Base-by-base conservation (phyloP, 306 rosid species). In the Cucurbita pepo region DNA sequence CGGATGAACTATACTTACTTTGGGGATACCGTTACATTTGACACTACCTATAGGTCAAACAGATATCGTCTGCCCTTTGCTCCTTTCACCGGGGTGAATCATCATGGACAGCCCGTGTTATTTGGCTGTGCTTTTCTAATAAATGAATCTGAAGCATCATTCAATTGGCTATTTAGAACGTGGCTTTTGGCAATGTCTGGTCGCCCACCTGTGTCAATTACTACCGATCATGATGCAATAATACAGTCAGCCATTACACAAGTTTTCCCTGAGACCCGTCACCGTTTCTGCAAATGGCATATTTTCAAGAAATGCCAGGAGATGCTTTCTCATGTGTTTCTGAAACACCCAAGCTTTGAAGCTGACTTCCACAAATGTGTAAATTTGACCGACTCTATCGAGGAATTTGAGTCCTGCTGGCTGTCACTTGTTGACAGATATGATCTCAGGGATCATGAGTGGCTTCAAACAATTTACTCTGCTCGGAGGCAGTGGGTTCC, bases 211-310 rank as follows among this genome's bases (percentile, higher is more conserved):
- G 41, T 86, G 74, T 94, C 98, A 48, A 90, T 94, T 57, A 94
- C 98, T 36, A 94, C 98, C 10, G 98, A 94, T 76, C 89, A 89
- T 75, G 98, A 94, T 84, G 79, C 91, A 40, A 85, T 94, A 38
- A 91, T 94, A 75, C 90, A 83, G 74, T 86, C 91, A 10, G 90
- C 98, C 63, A 80, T 94, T 55, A 72, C 80, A 62, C 88, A 90
- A 78, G 97, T 94, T 56, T 87, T 94, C 73, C 98, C 98, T 0
- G 85, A 83, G 82, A 85, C 92, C 56, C 97, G 97, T 40, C 98
- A 89, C 75, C 97, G 98, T 19, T 90, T 87, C 89, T 94, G 98
- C 86, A 94, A 94, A 81, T 94, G 98, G 98, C 98, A 94, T 81
- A 89, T 94, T 81, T 94, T 90, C 80, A 94, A 90, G 79, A 91